Base-by-base conservation (phyloP, 306 rosid genomes). In the Aeschynomene evenia region DNA sequence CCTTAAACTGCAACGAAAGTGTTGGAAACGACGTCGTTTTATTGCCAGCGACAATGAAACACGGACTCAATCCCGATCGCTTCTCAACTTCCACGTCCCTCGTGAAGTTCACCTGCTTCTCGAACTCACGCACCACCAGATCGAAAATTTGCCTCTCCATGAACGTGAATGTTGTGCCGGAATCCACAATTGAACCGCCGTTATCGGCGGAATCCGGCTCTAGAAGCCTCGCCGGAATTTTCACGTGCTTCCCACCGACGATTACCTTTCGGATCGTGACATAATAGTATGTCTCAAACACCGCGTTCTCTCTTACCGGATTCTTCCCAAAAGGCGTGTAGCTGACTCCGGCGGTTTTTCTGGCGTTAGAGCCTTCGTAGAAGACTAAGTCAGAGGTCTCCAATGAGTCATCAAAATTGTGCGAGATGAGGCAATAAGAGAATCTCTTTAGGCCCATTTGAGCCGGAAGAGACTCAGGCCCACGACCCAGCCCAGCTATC, bases 161-260 rank as follows among this genome's bases (percentile, higher is more conserved):
- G 79, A 82, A 85, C n/a, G 97, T 91, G 53, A 86, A 81, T 9
- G 97, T 86, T 2, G 97, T 77, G 6, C 97, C 96, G 14, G 96
- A 91, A 58, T 91, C 97, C 4, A 91, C 82, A 5, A 91, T 85
- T 2, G 85, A 73, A 11, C 97, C 97, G 0, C 97, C 97, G 28
- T 74, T 66, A 15, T 90, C 87, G 50, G 76, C 72, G 0, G 57
- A 58, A 29, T 85, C 91, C 4, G 90, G 86, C 2, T 77, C 79
- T 9, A 91, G 56, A 5, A 37, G 73, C 57, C 76, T 81, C 79
- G 56, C 68, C 18, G 96, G 88, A n/a, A 91, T 63, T 33, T 69
- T 85, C 42, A 86, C 88, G 2, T 28, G 16, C 37, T 80, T 68
- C 9, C 34, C 45, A 0, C 97, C 97, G 14, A 91, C 88, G 45